phyloP scores from a whole-genome alignment of 495 filamentous ascomycete genomes.

The Penicillium silybi region DNA sequence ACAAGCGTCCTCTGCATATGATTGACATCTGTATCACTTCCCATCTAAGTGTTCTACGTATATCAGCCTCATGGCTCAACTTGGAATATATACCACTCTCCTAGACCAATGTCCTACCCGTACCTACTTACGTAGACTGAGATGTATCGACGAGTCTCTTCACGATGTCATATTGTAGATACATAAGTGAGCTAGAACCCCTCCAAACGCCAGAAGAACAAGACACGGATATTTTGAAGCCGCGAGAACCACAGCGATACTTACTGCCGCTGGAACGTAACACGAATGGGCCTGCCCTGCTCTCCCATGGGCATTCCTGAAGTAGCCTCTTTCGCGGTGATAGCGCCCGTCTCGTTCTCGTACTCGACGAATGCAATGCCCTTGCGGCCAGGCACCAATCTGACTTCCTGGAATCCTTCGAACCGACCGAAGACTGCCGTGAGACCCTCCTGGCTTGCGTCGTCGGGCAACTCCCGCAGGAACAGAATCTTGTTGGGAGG shows the following conservation, averaged over 20 bases:
- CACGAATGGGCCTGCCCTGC: constrained; percentile 64
- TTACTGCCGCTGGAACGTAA: constrained; percentile 89
- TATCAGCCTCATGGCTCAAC: constrained; percentile 6
- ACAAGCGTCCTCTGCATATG: constrained; percentile 10
- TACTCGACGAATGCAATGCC: constrained; percentile 98
- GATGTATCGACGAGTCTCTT: constrained; percentile 8
- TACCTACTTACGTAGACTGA: constrained; percentile 2
- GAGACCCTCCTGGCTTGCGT: constrained; percentile 75
- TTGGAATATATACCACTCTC: constrained; percentile 8
- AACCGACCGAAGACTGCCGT: constrained; percentile 80
- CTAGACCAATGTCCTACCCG: not conserved
- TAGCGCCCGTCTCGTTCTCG: constrained; percentile 82
- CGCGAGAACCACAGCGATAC: constrained; percentile 6
- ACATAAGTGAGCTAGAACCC: constrained; percentile 18
- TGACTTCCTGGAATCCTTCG: constrained; percentile 91
- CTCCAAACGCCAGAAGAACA: constrained; percentile 35
- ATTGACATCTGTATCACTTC: constrained; percentile 24
- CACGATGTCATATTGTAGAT: constrained; percentile 12
- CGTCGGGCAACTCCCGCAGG: constrained; percentile 86
- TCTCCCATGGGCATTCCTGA: constrained; percentile 83
- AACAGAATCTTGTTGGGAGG: constrained; percentile 98
- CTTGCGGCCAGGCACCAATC: constrained; percentile 78
- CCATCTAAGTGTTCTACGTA: constrained; percentile 1
- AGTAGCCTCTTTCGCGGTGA: constrained; percentile 91
- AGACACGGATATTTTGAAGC: constrained; percentile 16